Evolutionary conservation across 2,329 filamentous ascomycete genomes (phyloP).

Genomic region (Aspergillus unguis): DNA sequence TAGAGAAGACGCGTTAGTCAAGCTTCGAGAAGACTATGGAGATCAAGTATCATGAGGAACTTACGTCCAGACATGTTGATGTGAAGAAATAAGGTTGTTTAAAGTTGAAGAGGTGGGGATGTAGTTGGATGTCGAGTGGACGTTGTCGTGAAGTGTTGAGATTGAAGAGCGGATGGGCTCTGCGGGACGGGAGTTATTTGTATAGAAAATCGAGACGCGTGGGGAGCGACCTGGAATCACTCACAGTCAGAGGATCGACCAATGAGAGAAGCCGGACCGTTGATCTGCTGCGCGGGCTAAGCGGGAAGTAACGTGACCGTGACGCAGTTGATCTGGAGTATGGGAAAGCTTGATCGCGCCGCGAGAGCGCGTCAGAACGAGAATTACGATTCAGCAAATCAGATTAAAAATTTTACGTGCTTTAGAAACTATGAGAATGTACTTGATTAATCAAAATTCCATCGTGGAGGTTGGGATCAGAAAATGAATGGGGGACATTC

Average conservation of each 20-base stretch:
- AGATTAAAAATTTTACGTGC: conserved; percentile 17
- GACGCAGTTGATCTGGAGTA: conserved; percentile 24
- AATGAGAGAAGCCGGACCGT: conserved; percentile 35
- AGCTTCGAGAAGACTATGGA: conserved; percentile 8
- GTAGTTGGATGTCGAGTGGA: conserved; percentile 24
- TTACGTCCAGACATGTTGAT: conserved; percentile 60
- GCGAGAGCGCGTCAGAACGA: conserved; percentile 17
- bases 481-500: conserved; percentile 25
- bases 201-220: conserved; percentile 29
- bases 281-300: conserved; percentile 20
- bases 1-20: conserved; percentile 46
- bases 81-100: conserved; percentile 17
- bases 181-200: conserved; percentile 39
- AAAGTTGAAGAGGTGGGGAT: conserved; percentile 27
- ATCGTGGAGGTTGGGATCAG: conserved; percentile 36
- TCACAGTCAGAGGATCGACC: conserved; percentile 32
- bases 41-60: conserved; percentile 30
- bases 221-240: conserved; percentile 37
- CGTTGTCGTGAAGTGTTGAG: conserved; percentile 19
- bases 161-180: conserved; percentile 22
- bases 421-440: conserved; percentile 11
- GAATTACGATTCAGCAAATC: conserved; percentile 16
- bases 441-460: conserved; percentile 16
- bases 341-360: conserved; percentile 25
- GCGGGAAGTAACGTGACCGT: conserved; percentile 28